Evolutionary conservation across 2,329 filamentous ascomycete species (phyloP).

Genomic region (Fusarium torulosum): DNA sequence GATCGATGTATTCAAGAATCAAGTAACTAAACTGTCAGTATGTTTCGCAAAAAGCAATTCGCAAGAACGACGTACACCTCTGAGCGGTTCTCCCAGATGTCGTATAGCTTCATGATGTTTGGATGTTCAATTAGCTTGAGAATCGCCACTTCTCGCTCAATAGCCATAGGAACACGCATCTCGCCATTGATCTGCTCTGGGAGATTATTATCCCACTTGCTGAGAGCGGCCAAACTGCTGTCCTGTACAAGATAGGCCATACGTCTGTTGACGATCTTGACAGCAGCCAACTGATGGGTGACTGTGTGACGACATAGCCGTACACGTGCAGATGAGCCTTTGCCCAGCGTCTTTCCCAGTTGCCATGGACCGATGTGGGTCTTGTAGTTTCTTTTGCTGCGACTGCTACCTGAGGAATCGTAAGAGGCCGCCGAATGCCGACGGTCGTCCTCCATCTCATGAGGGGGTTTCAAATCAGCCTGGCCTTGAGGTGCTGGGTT

Average conservation of each 20-base stretch:
- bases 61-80: slow-evolving; percentile 78
- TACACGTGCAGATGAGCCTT: slow-evolving; percentile 90
- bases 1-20: slow-evolving; percentile 90
- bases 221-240: slow-evolving; percentile 85
- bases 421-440: slow-evolving; percentile 58
- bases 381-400: slow-evolving; percentile 63
- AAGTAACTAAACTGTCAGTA: slow-evolving; percentile 75
- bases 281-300: slow-evolving; percentile 85
- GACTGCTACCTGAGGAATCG: slow-evolving; percentile 56
- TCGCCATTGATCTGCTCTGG: slow-evolving; percentile 70
- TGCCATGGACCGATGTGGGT: slow-evolving; percentile 95
- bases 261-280: slow-evolving; percentile 94
- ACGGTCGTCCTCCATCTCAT: slow-evolving; percentile 52
- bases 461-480: slow-evolving; percentile 47
- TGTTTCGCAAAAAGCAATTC: neutral
- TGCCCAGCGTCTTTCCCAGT: slow-evolving; percentile 87
- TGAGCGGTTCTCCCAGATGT: slow-evolving; percentile 97
- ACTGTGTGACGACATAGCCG: slow-evolving; percentile 83
- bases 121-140: slow-evolving; percentile 96
- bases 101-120: slow-evolving; percentile 93
- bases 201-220: slow-evolving; percentile 74
- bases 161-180: slow-evolving; percentile 83
- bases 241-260: slow-evolving; percentile 85
- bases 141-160: slow-evolving; percentile 95
- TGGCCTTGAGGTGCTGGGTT: slow-evolving; percentile 36